A percentile compares a stretch with the other conserved stretches of the same genome.
phyloP scores from a whole-genome alignment of 352 stramenopile species.

The Globisporangium takayamanum region DNA sequence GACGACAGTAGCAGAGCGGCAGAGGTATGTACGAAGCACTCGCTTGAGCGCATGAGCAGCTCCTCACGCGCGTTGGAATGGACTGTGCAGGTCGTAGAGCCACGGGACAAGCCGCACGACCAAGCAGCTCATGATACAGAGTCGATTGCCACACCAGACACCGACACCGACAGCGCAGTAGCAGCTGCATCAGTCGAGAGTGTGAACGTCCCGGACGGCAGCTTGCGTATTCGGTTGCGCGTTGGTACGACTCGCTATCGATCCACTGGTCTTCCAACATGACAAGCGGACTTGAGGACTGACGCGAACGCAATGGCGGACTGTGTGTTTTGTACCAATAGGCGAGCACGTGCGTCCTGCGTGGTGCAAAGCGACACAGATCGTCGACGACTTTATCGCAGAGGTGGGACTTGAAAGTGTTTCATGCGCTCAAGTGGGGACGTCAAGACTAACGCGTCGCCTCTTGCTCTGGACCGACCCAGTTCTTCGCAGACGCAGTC shows the following conservation, averaged over 20 bases:
- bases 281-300: background rate
- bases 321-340: background rate
- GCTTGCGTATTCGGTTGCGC: constrained; percentile 47
- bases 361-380: constrained; percentile 63
- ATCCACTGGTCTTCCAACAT: background rate
- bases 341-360: constrained; percentile 41
- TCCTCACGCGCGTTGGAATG: background rate
- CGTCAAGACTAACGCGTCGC: background rate
- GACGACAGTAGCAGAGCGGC: background rate
- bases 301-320: background rate
- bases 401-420: constrained; percentile 19
- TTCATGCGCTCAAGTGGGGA: background rate
- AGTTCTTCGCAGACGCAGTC: constrained; percentile 65
- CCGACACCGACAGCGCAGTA: background rate
- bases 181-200: background rate
- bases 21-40: background rate
- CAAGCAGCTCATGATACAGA: background rate
- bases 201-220: constrained; percentile 32
- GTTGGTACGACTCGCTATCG: constrained; percentile 17
- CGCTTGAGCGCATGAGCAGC: too few relatives aligned
- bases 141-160: background rate
- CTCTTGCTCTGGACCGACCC: background rate
- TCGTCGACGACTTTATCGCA: constrained; percentile 53
- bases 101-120: background rate
- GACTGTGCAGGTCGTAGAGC: background rate